A percentile compares a stretch with the other conserved stretches of the same genome.
phyloP scores from a whole-genome alignment of 164 flowering plant species.

The Liriodendron chinense region DNA sequence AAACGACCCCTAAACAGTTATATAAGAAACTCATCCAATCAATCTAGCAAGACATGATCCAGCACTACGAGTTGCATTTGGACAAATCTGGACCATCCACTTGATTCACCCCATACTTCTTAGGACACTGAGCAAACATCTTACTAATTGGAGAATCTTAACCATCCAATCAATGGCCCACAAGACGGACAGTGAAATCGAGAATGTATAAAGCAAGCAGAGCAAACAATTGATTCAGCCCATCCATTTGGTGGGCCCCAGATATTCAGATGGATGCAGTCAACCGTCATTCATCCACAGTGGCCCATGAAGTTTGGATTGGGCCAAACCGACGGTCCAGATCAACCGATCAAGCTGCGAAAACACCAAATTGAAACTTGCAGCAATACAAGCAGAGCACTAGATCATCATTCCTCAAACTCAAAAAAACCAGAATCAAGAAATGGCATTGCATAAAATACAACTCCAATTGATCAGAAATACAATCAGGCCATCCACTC shows the following conservation, averaged over 20 bases:
- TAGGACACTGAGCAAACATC: no score
- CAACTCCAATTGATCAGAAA: background rate
- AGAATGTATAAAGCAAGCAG: background rate
- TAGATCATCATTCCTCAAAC: background rate
- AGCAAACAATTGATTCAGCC: background rate
- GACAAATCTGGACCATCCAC: no score
- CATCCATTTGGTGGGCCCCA: background rate
- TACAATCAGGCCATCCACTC: constrained; percentile 14
- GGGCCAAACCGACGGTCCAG: background rate
- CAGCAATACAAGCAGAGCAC: background rate
- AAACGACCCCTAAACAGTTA: no score
- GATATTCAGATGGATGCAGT: background rate
- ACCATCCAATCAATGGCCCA: background rate
- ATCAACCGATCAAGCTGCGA: background rate
- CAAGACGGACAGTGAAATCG: background rate
- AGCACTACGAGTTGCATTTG: no score
- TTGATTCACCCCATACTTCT: no score
- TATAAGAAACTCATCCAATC: no score
- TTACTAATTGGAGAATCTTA: no score
- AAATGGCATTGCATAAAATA: background rate
- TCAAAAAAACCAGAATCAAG: background rate
- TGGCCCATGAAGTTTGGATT: background rate
- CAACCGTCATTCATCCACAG: background rate
- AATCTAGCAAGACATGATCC: no score
- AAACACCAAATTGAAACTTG: background rate